Evolutionary conservation across 352 stramenopile genomes (phyloP).

Genomic region (Pythium aristosporum): DNA sequence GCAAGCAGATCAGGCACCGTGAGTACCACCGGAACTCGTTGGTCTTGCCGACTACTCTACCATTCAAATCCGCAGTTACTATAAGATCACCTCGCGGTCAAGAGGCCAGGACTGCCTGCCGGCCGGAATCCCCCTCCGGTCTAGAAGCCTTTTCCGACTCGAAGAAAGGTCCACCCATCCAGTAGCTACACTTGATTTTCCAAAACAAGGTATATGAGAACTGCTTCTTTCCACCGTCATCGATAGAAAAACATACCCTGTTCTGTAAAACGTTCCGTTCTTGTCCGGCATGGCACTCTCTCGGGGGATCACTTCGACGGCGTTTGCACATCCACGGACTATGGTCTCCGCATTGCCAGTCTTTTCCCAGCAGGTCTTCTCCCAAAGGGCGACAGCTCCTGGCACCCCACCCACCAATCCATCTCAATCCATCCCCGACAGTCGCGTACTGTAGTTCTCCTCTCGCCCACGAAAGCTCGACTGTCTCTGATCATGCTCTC

Average conservation of each 20-base stretch:
- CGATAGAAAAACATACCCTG: neutral
- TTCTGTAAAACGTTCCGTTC: neutral
- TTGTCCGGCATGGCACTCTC: conserved; percentile 1
- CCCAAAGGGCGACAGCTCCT: neutral
- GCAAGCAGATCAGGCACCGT: neutral
- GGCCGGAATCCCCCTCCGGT: too few species aligned
- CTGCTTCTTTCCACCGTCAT: neutral
- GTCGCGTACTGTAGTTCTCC: too few species aligned
- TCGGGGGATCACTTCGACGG: neutral
- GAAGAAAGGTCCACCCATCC: too few species aligned
- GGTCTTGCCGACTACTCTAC: too few species aligned
- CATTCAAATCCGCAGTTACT: too few species aligned
- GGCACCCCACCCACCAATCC: neutral
- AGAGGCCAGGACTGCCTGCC: too few species aligned
- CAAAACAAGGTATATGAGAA: too few species aligned
- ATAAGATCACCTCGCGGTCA: too few species aligned
- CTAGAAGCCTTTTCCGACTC: neutral
- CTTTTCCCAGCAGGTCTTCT: neutral
- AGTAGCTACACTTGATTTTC: neutral
- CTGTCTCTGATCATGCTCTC: conserved; percentile 33
- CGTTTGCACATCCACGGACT: conserved; percentile 3
- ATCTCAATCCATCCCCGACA: neutral
- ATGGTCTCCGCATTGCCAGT: neutral
- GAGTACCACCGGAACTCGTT: neutral
- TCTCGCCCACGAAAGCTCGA: neutral